Evolutionary conservation across 371 early-diverging fungal species (phyloP).

Genomic region (Mucor sp.): DNA sequence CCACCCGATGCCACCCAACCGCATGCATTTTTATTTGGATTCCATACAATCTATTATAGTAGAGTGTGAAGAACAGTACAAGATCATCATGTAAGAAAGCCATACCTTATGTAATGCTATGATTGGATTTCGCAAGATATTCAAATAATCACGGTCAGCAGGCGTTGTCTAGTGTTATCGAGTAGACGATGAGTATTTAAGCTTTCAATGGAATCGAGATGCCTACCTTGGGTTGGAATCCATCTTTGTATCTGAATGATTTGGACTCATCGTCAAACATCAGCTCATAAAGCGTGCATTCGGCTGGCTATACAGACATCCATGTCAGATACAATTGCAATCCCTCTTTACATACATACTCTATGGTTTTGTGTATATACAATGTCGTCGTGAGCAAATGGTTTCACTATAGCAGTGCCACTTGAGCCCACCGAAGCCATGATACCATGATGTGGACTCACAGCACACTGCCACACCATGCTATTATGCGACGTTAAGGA

Average conservation of each 20-base stretch:
- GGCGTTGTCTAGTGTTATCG: not conserved
- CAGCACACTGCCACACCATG: conserved; percentile 12
- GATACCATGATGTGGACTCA: conserved; percentile 9
- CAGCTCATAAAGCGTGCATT: conserved; percentile 12
- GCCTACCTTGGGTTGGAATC: conserved; percentile 8
- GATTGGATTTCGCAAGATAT: conserved; percentile 5
- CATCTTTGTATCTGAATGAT: conserved; percentile 8
- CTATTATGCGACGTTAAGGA: conserved; percentile 2
- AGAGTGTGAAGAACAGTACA: not conserved
- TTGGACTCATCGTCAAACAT: not conserved
- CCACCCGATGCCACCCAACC: conserved; percentile 36
- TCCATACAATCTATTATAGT: conserved; percentile 23
- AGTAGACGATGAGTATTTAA: not conserved
- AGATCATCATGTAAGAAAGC: not conserved
- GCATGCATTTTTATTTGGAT: conserved; percentile 16
- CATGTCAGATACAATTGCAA: not conserved
- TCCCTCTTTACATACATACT: not conserved
- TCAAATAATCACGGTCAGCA: not conserved
- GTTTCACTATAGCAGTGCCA: conserved; percentile 3
- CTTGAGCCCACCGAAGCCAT: conserved; percentile 5
- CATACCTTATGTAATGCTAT: conserved; percentile 13
- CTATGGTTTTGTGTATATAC: not conserved
- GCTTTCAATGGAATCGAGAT: not conserved
- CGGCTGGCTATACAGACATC: not conserved
- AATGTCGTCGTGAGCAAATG: not conserved